These are phyloP conservation scores for Colletotrichum noveboracense DNA, from an alignment of 2,329 filamentous ascomycete genomes.

Conservation along the genomic window DNA sequence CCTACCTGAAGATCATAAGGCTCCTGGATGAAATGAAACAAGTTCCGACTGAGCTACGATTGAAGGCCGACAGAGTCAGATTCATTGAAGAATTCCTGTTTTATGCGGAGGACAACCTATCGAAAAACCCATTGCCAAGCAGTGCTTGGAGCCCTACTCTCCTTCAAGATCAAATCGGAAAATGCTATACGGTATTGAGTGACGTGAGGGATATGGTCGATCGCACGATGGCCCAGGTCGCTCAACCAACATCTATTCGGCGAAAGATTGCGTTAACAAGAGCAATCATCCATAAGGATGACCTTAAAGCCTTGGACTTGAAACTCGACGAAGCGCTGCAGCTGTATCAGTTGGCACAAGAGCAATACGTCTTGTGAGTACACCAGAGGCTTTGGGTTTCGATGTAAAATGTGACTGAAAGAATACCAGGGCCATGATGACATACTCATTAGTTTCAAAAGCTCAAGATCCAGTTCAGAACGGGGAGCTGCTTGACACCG, in stretches of 20 bases:
- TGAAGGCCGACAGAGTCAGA: neutral
- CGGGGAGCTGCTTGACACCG: neutral
- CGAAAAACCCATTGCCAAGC: neutral
- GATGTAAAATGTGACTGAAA: neutral
- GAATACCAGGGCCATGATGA: neutral
- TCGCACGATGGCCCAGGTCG: neutral
- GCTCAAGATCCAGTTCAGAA: neutral
- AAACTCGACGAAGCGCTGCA: neutral
- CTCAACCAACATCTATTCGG: neutral
- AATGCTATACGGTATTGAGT: fast-evolving
- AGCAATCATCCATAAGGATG: neutral
- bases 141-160: neutral
- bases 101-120: neutral
- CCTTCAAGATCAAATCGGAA: neutral
- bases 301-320: neutral
- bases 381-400: neutral
- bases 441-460: neutral
- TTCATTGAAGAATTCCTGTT: neutral
- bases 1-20: neutral
- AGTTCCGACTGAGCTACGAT: neutral
- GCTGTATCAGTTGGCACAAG: neutral
- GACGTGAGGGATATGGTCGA: neutral
- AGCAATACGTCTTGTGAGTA: neutral
- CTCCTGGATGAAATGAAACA: neutral
- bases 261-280: neutral